Percentiles rank a stretch among this genome's conserved stretches.
phyloP scores from a whole-genome alignment of 306 rosid genomes.

The Nissolia schottii region DNA sequence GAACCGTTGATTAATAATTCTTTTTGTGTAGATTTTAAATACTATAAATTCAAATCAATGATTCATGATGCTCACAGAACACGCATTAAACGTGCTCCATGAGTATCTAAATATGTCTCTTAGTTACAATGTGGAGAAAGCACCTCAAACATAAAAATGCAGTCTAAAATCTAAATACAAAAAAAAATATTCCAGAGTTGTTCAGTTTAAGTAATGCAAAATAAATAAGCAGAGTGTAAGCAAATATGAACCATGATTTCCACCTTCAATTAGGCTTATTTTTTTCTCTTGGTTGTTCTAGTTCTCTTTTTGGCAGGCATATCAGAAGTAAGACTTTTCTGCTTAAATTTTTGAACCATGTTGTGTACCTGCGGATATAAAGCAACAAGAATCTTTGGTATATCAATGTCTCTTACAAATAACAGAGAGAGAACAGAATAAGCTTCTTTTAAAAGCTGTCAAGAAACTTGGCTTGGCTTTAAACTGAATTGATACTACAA shows the following conservation, averaged over 20 bases:
- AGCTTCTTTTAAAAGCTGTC: not conserved
- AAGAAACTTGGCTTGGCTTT: not conserved
- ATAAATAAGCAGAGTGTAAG: not conserved
- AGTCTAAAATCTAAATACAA: not conserved
- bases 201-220: not conserved
- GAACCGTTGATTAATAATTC: no score
- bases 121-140: not conserved
- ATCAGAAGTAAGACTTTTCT: conserved; percentile 30
- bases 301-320: conserved; percentile 44
- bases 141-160: not conserved
- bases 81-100: no score
- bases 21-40: no score
- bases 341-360: conserved; percentile 73
- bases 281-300: conserved; percentile 31
- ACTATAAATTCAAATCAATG: no score
- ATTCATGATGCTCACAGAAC: no score
- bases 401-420: not conserved
- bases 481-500: not conserved
- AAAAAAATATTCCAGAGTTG: not conserved
- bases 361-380: conserved; percentile 57
- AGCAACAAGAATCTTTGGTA: not conserved
- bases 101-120: no score
- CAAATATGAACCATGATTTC: not conserved
- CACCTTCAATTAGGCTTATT: not conserved
- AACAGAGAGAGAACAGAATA: not conserved